Base-by-base conservation (phyloP, 2,329 filamentous ascomycete species). In the Trichoderma lentiforme region DNA sequence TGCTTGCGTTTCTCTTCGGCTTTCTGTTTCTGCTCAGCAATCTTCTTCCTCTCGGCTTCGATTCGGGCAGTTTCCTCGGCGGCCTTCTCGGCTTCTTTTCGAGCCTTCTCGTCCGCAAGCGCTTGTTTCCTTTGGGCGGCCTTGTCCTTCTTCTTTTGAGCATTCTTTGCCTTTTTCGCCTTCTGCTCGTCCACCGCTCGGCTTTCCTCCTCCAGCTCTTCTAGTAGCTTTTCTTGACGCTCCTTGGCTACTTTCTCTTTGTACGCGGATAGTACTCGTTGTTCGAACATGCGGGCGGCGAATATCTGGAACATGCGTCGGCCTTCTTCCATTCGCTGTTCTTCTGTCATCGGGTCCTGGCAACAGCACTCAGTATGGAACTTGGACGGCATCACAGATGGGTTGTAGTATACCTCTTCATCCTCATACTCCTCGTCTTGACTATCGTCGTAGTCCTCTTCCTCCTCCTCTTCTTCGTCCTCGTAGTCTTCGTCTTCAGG, bases 271-370 rank as follows among this genome's bases (percentile, higher is more conserved):
- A 99, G 87, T 26, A 99, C 96, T 74, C 96, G 89, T 81, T 99
- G 96, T 84, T 99, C 96, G 81, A 99, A 99, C 96, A 99, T 99
- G 74, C 96, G 91, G 72, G 96, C 96, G 73, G 96, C 96, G 82
- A 99, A 99, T 81, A 99, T 98, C 81, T 99, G 96, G 80, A 99
- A 99, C 96, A 99, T 99, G 76, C 95, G 89, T 71, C 96, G 90
- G 73, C 96, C 96, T 85, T 99, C 96, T 81, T 98, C 95, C 96
- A 99, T 98, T 73, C 96, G 93, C 85, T 98, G 95, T 84, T 97
- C 94, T 85, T 98, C 95, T 66, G 94, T 98, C 93, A 98, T 96
- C 75, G 92, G 90, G 80, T 97, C 95, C 95, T 98, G 82, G 77
- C 82, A 83, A 80, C 80, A 83, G 79, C 81, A 82, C 80, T 83